Base-by-base conservation (phyloP, 495 filamentous ascomycete species). In the Neurospora terricola region DNA sequence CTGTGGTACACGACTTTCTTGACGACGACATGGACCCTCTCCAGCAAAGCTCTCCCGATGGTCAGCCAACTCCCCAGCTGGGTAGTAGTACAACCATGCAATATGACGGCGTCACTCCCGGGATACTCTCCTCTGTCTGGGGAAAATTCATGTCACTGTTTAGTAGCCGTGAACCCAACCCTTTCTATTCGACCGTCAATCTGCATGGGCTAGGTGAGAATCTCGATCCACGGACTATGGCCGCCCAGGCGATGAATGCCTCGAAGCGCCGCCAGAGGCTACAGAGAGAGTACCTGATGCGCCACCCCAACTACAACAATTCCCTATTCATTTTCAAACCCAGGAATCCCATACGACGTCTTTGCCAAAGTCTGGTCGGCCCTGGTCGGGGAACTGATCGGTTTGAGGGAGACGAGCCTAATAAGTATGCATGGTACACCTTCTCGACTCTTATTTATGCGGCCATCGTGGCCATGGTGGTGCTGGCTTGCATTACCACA, bases 391-490 rank as follows among this genome's bases (percentile, higher is more conserved):
- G 94, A 38, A 85, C 85, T 70, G 91, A 95, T 80, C 90, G 96
- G 40, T 90, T 94, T 72, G 92, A 97, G 78, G 96, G 96, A 23
- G 88, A 94, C 0, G 88, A 91, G 72, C 96, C 96, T 3, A 93
- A 95, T 75, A 94, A 91, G 73, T 89, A 90, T 3, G 84, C 96
- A 14, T 98, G 96, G 93, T 97, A 96, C 78, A 82, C 88, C 6
- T 98, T 99, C 79, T 98, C 96, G 1, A 92, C 91, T 10, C 90
- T 99, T 72, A 93, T 98, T 74, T 99, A 99, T 77, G 90, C 91
- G 9, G 91, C 93, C 38, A 98, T 99, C 72, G 92, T 98, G 69
- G 92, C 93, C 62, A 98, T 99, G 96, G 96, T 99, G 21, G 78
- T 98, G 39, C 88, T 99, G 66, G 96, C 96, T 40, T 98, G 96